phyloP scores from a whole-genome alignment of 805 yeast species.

The Metschnikowia cubensis region DNA sequence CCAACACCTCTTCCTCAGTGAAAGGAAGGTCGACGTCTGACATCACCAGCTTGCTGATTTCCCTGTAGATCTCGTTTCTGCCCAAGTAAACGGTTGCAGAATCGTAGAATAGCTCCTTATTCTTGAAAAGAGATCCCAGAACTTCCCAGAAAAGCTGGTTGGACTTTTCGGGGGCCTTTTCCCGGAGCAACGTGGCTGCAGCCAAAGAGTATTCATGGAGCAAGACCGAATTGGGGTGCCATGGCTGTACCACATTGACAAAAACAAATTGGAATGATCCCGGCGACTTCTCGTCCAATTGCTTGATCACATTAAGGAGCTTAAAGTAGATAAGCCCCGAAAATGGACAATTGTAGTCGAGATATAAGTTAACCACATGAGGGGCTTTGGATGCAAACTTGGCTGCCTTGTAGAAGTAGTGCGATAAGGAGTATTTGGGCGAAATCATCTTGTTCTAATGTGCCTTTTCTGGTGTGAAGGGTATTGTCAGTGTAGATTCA shows the following conservation, averaged over 20 bases:
- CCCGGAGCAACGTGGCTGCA: slow-evolving; percentile 59
- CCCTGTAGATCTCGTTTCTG: slow-evolving; percentile 52
- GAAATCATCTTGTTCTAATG: slow-evolving; percentile 28
- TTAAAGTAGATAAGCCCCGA: slow-evolving; percentile 61
- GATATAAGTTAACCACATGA: slow-evolving; percentile 55
- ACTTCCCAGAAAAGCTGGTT: slow-evolving; percentile 42
- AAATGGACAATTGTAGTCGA: slow-evolving; percentile 79
- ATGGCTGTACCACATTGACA: slow-evolving; percentile 80
- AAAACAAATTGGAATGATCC: slow-evolving; percentile 56
- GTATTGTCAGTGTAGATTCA: too few species aligned
- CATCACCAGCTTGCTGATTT: slow-evolving; percentile 31
- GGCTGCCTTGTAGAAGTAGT: slow-evolving; percentile 24
- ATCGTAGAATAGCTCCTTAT: slow-evolving; percentile 57
- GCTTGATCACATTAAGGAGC: slow-evolving; percentile 52
- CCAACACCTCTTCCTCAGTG: slow-evolving; percentile 27
- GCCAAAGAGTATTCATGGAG: slow-evolving; percentile 71
- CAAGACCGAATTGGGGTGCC: slow-evolving; percentile 76
- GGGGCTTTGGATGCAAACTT: slow-evolving; percentile 24
- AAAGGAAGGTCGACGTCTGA: slow-evolving; percentile 28
- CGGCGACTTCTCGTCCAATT: slow-evolving; percentile 42
- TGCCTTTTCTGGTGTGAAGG: too few species aligned
- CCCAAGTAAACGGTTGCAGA: slow-evolving; percentile 50
- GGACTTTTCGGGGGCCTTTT: slow-evolving; percentile 18
- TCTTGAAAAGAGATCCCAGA: slow-evolving; percentile 52
- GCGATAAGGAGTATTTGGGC: slow-evolving; percentile 39